A percentile compares a stretch with the other conserved stretches of the same genome.
phyloP scores from a whole-genome alignment of 202 grass and related monocot genomes.

The Carex arenaria region DNA sequence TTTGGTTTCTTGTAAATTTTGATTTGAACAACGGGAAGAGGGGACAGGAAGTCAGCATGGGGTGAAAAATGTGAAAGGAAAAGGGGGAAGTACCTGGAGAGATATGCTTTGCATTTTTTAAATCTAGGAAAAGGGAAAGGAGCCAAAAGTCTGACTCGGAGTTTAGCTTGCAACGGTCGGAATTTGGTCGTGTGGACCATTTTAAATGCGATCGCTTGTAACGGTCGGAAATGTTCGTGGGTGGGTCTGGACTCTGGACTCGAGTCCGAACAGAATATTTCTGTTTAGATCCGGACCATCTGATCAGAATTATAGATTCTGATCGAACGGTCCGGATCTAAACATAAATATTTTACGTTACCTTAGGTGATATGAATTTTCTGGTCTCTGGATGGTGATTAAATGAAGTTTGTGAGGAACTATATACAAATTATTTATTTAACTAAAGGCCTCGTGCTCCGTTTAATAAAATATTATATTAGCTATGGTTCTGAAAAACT shows the following conservation, averaged over 20 bases:
- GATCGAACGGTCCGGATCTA: no score
- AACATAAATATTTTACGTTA: no score
- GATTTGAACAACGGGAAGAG: not conserved
- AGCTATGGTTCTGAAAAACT: no score
- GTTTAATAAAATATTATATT: not conserved
- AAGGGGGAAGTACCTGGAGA: slow-evolving; percentile 18
- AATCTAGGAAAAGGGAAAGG: slow-evolving; percentile 5
- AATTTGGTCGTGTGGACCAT: slow-evolving; percentile 27
- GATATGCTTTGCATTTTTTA: not conserved
- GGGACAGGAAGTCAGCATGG: not conserved
- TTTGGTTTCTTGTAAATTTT: slow-evolving; percentile 4
- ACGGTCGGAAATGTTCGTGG: slow-evolving; percentile 38
- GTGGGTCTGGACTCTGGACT: not conserved
- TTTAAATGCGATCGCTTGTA: slow-evolving; percentile 36
- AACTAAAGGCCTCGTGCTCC: not conserved
- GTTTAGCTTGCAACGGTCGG: slow-evolving; percentile 51
- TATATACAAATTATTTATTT: not conserved
- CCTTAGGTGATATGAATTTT: no score
- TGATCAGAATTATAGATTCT: no score
- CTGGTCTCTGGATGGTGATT: no score
- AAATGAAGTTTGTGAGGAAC: not conserved
- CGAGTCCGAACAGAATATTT: no score
- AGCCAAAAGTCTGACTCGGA: not conserved
- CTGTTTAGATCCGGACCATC: no score
- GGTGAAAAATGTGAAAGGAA: not conserved